Evolutionary conservation across 108 stramenopile genomes (phyloP).

Genomic region (Ochromonas danica): DNA sequence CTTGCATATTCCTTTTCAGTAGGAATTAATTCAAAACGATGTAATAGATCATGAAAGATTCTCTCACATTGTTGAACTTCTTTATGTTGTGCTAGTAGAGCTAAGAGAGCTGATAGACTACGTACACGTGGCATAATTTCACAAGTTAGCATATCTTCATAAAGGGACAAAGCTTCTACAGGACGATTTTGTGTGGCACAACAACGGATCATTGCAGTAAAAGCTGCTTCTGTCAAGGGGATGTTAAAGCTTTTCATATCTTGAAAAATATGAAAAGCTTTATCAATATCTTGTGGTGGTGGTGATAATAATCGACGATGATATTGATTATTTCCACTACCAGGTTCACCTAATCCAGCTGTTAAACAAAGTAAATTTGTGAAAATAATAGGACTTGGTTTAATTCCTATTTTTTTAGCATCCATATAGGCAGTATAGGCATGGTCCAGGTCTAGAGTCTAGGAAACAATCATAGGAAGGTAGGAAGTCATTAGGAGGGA

Average conservation of each 20-base stretch:
- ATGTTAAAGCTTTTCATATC: neutral
- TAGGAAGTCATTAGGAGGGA: neutral
- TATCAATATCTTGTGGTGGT: neutral
- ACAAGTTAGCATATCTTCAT: neutral
- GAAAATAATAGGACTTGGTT: neutral
- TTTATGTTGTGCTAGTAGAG: no score
- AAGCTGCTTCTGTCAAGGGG: neutral
- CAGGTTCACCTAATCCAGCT: slow-evolving; percentile 18
- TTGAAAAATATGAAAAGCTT: neutral
- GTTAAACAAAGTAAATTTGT: slow-evolving; percentile 2
- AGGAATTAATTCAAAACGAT: no score
- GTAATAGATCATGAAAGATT: no score
- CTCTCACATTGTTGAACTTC: no score
- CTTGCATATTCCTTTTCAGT: neutral
- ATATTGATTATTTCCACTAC: neutral
- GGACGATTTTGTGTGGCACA: neutral
- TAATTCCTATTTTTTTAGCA: neutral
- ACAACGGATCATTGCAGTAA: neutral
- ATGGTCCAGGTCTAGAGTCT: neutral
- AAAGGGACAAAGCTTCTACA: neutral
- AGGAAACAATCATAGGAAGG: neutral
- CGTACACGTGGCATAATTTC: neutral
- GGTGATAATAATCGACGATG: no score
- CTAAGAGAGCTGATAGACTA: no score
- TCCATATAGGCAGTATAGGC: neutral